A percentile compares a stretch with the other conserved stretches of the same genome.
These are phyloP conservation scores for Cairneyella variabilis DNA, from an alignment of 495 filamentous ascomycete genomes.

Conservation along the genomic window DNA sequence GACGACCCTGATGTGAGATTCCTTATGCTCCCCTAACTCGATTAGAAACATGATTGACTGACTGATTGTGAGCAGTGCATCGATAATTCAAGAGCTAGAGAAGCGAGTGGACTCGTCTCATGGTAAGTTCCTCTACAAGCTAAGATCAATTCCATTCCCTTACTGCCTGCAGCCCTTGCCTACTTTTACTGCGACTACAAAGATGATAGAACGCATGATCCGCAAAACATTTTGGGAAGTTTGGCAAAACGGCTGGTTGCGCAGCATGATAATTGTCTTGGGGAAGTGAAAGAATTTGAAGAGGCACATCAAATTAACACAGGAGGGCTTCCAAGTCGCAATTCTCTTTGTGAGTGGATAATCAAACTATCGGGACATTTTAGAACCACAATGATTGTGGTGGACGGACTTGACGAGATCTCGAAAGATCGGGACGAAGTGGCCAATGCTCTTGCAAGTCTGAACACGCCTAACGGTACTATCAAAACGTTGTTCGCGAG, in stretches of 20 bases:
- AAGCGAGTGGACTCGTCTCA: not conserved
- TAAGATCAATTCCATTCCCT: not conserved
- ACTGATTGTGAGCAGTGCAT: constrained; percentile 4
- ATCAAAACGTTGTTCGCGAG: constrained; percentile 27
- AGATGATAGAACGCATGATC: constrained; percentile 23
- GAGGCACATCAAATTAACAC: not conserved
- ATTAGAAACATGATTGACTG: too few relatives aligned
- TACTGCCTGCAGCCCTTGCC: constrained; percentile 27
- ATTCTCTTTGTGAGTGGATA: constrained; percentile 20
- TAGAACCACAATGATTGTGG: constrained; percentile 23
- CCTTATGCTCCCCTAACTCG: not conserved
- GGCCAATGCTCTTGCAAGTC: constrained; percentile 8
- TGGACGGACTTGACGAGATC: constrained; percentile 34
- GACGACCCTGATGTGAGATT: constrained; percentile 31
- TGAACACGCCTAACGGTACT: constrained; percentile 13
- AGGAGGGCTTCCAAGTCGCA: not conserved
- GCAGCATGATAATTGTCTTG: constrained; percentile 32
- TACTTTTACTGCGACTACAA: constrained; percentile 43
- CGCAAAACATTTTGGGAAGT: constrained; percentile 29
- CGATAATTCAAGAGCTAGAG: constrained; percentile 21
- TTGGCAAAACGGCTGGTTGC: constrained; percentile 31
- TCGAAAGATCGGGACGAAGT: constrained; percentile 15
- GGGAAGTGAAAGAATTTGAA: not conserved
- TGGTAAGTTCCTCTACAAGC: not conserved
- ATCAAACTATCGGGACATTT: constrained; percentile 21